Evolutionary conservation across 2,329 filamentous ascomycete species (phyloP).

Genomic region (Fusarium armeniacum): DNA sequence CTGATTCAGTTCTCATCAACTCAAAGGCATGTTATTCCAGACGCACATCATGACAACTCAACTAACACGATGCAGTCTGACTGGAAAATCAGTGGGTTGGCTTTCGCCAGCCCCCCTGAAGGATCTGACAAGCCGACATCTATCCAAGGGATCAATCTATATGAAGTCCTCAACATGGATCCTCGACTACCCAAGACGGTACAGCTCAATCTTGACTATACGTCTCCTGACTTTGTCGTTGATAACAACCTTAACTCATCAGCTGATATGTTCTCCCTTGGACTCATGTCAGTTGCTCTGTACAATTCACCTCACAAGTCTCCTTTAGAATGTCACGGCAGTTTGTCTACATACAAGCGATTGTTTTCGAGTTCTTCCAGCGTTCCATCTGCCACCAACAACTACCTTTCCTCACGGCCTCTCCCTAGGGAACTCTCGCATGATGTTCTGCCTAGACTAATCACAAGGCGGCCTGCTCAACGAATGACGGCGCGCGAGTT

Average conservation of each 20-base stretch:
- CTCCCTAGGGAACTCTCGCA: constrained; percentile 83
- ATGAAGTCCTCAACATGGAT: constrained; percentile 88
- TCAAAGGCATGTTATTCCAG: constrained; percentile 74
- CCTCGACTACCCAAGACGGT: constrained; percentile 84
- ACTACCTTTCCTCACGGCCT: constrained; percentile 83
- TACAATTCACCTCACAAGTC: constrained; percentile 96
- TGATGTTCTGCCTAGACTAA: constrained; percentile 84
- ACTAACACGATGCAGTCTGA: constrained; percentile 75
- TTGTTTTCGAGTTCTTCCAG: constrained; percentile 83
- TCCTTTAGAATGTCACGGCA: constrained; percentile 85
- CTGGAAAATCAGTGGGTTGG: constrained; percentile 97
- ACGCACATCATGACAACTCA: neutral
- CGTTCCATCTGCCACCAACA: constrained; percentile 83
- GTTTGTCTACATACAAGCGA: constrained; percentile 86
- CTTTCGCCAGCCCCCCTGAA: constrained; percentile 87
- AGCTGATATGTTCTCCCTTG: constrained; percentile 94
- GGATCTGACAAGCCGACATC: constrained; percentile 80
- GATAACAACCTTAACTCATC: constrained; percentile 88
- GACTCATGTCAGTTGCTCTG: constrained; percentile 86
- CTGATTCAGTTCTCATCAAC: constrained; percentile 94
- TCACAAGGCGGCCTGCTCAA: constrained; percentile 88
- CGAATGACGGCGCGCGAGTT: constrained; percentile 91
- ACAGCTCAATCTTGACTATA: constrained; percentile 92
- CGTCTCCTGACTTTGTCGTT: constrained; percentile 93
- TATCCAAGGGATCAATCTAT: constrained; percentile 83